phyloP scores from a whole-genome alignment of 495 filamentous ascomycete species.

The Recurvomyces mirabilis region DNA sequence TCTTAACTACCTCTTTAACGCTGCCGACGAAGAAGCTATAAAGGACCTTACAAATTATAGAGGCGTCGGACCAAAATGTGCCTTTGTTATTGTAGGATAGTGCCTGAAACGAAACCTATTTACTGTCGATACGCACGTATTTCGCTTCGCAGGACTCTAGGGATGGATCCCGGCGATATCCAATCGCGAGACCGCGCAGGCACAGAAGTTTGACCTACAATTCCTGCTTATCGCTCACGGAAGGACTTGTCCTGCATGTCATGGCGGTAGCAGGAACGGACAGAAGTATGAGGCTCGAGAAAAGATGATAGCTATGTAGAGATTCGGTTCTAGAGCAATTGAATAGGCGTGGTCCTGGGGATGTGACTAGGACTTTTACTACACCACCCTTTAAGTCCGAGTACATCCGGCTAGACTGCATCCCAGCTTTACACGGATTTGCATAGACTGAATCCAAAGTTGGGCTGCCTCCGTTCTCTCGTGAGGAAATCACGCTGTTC shows the following conservation, averaged over 20 bases:
- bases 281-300: not conserved
- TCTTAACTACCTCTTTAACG: not conserved
- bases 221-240: not conserved
- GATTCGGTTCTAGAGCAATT: no score
- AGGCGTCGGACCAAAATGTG: not conserved
- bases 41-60: not conserved
- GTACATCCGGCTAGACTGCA: no score
- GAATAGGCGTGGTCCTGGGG: no score
- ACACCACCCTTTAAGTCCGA: no score
- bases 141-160: not conserved
- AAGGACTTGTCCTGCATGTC: not conserved
- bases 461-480: no score
- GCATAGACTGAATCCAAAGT: no score
- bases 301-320: not conserved
- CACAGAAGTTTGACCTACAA: not conserved
- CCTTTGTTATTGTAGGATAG: not conserved
- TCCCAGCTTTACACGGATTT: no score
- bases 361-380: no score
- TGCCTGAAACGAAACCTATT: not conserved
- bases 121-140: not conserved
- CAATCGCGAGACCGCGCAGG: not conserved
- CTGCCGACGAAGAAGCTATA: not conserved
- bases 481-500: no score
- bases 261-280: not conserved
- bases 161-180: not conserved